Conservation (phyloP, 2,329 filamentous ascomycete species). For the Orbilia oligospora region DNA sequence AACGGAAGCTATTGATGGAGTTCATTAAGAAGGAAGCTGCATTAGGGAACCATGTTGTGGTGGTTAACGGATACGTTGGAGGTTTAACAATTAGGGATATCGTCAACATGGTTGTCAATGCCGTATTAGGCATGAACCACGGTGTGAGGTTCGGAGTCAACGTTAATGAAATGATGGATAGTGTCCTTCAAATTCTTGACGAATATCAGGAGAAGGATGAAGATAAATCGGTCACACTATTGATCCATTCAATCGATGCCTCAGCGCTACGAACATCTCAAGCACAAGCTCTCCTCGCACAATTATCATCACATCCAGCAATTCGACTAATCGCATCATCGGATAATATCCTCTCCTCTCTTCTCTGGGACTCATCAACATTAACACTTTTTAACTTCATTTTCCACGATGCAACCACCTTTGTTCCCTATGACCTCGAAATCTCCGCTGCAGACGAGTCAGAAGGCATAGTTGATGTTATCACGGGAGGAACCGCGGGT, state of each 20-base stretch:
- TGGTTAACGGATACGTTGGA: constrained; percentile 87
- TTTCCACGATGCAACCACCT: constrained; percentile 96
- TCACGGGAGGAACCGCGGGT: constrained; percentile 70
- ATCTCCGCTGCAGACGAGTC: constrained; percentile 81
- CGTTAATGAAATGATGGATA: constrained; percentile 64
- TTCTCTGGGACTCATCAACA: constrained; percentile 91
- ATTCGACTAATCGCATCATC: constrained; percentile 83
- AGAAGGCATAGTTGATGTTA: constrained; percentile 73
- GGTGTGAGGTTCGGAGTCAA: constrained; percentile 66
- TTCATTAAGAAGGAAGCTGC: constrained; percentile 76
- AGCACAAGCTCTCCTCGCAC: constrained; percentile 80
- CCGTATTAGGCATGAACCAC: constrained; percentile 70
- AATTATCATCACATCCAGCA: constrained; percentile 80
- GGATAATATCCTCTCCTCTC: constrained; percentile 87
- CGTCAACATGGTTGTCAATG: constrained; percentile 77
- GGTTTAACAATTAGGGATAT: constrained; percentile 78
- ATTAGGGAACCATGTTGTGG: constrained; percentile 75
- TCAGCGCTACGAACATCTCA: constrained; percentile 79
- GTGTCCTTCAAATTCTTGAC: constrained; percentile 72
- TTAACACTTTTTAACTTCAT: constrained; percentile 86
- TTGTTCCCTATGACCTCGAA: constrained; percentile 80
- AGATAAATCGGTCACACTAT: constrained; percentile 73
- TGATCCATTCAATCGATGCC: constrained; percentile 91
- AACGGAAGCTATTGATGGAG: constrained; percentile 79
- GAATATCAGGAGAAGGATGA: constrained; percentile 72